Conservation (phyloP, 352 stramenopile species). For the Saprolegnia parasitica region DNA sequence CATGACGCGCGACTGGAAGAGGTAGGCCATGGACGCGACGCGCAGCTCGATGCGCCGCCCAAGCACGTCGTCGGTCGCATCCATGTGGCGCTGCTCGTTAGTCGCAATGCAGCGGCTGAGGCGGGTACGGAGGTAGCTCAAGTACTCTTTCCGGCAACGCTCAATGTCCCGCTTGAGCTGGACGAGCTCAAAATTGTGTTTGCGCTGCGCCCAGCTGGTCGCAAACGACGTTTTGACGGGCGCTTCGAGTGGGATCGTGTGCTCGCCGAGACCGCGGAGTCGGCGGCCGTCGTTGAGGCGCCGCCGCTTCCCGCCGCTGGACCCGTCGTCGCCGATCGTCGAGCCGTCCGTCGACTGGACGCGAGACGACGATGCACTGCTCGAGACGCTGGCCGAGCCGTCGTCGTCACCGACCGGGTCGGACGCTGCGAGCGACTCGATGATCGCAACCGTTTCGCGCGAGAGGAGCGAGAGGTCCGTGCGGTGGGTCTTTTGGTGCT, state of each 20-base stretch:
- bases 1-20: slow-evolving; percentile 10
- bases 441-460: slow-evolving; percentile 1
- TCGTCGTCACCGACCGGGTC: background rate
- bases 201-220: slow-evolving; percentile 28
- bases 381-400: background rate
- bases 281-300: background rate
- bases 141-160: slow-evolving; percentile 16
- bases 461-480: background rate
- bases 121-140: slow-evolving; percentile 1
- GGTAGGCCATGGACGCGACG: slow-evolving; percentile 24
- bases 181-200: slow-evolving; percentile 29
- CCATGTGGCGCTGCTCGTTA: background rate
- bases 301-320: background rate
- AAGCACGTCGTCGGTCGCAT: background rate
- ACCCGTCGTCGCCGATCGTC: background rate
- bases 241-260: slow-evolving; percentile 1
- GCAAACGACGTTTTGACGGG: slow-evolving; percentile 18
- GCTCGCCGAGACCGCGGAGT: background rate
- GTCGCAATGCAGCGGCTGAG: slow-evolving; percentile 11
- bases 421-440: background rate
- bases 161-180: slow-evolving; percentile 20
- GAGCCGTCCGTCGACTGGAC: slow-evolving; percentile 3
- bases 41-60: background rate
- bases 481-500: slow-evolving; percentile 5
- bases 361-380: background rate